Percentiles rank a stretch among this genome's conserved stretches.
Evolutionary conservation across 176 grass and related monocot genomes (phyloP).

Genomic region (Panicum miliaceum): DNA sequence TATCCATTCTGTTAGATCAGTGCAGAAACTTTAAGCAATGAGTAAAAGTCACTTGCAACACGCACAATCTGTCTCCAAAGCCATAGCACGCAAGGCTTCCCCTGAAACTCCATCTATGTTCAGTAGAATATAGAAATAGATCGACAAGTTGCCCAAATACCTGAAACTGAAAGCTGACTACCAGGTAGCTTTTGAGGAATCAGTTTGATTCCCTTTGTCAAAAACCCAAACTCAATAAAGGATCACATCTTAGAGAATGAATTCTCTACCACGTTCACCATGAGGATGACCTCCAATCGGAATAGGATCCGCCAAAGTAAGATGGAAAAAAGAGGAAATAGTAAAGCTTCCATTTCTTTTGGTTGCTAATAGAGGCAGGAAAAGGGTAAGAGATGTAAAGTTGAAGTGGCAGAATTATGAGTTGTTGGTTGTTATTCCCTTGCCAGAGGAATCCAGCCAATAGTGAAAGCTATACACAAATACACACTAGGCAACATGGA

Average conservation of each 20-base stretch:
- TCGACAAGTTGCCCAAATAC: slow-evolving; percentile 27
- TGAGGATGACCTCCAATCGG: slow-evolving; percentile 32
- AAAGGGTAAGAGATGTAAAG: slow-evolving; percentile 61
- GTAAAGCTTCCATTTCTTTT: slow-evolving; percentile 54
- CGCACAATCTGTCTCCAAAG: slow-evolving; percentile 13
- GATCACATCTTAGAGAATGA: slow-evolving; percentile 41
- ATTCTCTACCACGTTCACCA: slow-evolving; percentile 31
- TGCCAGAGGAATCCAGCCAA: slow-evolving; percentile 76
- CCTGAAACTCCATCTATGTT: slow-evolving; percentile 31
- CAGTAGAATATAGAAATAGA: slow-evolving; percentile 21
- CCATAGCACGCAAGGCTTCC: slow-evolving; percentile 11
- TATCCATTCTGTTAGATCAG: slow-evolving; percentile 17
- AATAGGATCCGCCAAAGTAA: slow-evolving; percentile 51
- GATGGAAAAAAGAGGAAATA: slow-evolving; percentile 38
- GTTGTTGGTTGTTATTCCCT: slow-evolving; percentile 48
- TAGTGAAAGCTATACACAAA: slow-evolving; percentile 73
- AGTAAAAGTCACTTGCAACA: slow-evolving; percentile 20
- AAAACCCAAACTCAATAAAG: slow-evolving; percentile 40
- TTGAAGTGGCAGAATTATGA: slow-evolving; percentile 45
- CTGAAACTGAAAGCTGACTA: slow-evolving; percentile 34
- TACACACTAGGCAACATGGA: slow-evolving; percentile 73
- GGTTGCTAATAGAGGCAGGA: slow-evolving; percentile 40
- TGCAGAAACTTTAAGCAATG: slow-evolving; percentile 37
- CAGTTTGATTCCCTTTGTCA: slow-evolving; percentile 24
- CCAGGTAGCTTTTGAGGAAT: slow-evolving; percentile 43